phyloP scores from a whole-genome alignment of 129 eudicot genomes.

The Flaveria bidentis region DNA sequence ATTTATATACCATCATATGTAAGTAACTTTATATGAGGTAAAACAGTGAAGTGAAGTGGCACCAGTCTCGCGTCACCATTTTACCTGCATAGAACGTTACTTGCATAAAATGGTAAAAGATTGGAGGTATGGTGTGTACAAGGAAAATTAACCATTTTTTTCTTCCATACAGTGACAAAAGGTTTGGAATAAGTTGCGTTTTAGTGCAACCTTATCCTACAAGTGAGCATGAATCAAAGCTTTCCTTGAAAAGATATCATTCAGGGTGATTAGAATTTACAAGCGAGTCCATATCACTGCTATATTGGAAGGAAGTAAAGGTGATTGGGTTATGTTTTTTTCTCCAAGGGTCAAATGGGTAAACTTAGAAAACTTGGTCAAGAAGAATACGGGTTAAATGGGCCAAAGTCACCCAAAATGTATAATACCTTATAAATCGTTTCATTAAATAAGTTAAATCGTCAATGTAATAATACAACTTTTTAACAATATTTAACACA shows the following conservation, averaged over 20 bases:
- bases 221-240: conserved; percentile 1
- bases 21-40: background rate
- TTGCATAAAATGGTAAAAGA: too few species aligned
- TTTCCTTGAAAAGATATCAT: conserved; percentile 1
- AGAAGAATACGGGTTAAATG: background rate
- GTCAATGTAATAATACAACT: too few species aligned
- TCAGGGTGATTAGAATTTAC: conserved; percentile 14
- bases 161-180: background rate
- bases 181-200: too few species aligned
- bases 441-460: too few species aligned
- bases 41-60: background rate
- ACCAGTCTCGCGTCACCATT: background rate
- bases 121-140: too few species aligned
- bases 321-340: too few species aligned
- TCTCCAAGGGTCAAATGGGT: background rate
- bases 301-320: too few species aligned
- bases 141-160: too few species aligned
- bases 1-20: background rate
- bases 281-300: background rate
- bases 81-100: background rate
- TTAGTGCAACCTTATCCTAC: background rate
- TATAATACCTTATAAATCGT: too few species aligned
- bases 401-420: too few species aligned
- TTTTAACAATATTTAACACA: too few species aligned
- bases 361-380: background rate